phyloP scores from a whole-genome alignment of 805 yeast species.

The Starmera caribaea region DNA sequence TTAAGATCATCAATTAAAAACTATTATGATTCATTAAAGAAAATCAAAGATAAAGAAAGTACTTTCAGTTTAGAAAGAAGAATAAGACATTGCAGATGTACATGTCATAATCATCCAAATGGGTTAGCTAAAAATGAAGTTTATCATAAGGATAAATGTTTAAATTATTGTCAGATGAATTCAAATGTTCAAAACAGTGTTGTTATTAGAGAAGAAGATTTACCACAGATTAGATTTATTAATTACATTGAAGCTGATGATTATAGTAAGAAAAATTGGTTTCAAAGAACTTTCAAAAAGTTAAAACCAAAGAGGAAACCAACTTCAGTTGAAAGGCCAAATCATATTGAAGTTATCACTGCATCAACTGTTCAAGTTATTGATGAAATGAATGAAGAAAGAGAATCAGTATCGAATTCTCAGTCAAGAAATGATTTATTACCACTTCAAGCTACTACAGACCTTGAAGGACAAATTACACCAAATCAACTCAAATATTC shows the following conservation, averaged over 20 bases:
- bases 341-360: constrained; percentile 7
- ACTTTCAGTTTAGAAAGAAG: background rate
- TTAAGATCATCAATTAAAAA: background rate
- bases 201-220: too few species aligned
- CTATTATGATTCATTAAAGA: background rate
- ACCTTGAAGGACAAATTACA: background rate
- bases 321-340: background rate
- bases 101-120: background rate
- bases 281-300: background rate
- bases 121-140: background rate
- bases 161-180: background rate
- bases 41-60: background rate
- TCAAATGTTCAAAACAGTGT: background rate
- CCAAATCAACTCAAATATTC: background rate
- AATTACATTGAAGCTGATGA: constrained; percentile 5
- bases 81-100: background rate
- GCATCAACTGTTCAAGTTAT: constrained; percentile 3
- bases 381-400: background rate
- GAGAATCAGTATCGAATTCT: background rate
- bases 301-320: background rate
- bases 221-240: constrained; percentile 1
- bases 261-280: background rate
- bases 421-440: background rate
- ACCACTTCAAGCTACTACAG: background rate
- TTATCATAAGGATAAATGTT: background rate